Percentiles rank a stretch among this genome's conserved stretches.
Evolutionary conservation across 257 asterid species (phyloP).

Genomic region (Anisodus acutangulus): DNA sequence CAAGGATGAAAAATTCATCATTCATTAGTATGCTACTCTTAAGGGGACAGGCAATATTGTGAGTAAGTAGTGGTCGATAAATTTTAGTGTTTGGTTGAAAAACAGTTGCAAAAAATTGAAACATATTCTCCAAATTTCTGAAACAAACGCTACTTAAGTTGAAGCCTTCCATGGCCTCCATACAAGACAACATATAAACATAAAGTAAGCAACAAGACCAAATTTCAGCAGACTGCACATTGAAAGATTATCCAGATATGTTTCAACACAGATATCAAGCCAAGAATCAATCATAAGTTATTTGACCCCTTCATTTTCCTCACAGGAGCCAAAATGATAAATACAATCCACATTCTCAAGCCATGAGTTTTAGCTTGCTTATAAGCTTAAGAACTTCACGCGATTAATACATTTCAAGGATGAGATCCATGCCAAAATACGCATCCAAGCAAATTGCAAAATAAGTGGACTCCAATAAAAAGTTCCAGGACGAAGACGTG

Average conservation of each 20-base stretch:
- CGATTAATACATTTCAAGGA: neutral
- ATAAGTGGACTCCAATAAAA: constrained; percentile 21
- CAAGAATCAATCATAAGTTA: neutral
- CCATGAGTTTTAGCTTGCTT: constrained; percentile 13
- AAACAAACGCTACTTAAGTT: neutral
- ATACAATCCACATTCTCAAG: constrained; percentile 19
- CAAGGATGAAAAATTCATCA: neutral
- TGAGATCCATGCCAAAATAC: constrained; percentile 1
- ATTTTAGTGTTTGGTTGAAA: neutral
- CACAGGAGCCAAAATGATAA: constrained; percentile 15
- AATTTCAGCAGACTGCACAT: neutral
- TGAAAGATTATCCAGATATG: neutral
- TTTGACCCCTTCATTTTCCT: constrained; percentile 18
- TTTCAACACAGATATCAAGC: constrained; percentile 6
- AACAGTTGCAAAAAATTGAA: neutral
- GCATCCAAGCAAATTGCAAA: constrained; percentile 37
- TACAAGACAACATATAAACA: neutral
- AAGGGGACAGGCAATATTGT: neutral
- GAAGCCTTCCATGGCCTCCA: neutral
- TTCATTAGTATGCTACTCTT: neutral
- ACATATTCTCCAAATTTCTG: neutral
- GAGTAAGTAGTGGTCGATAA: too few species aligned
- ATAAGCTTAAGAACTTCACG: neutral
- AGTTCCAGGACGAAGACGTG: constrained; percentile 34
- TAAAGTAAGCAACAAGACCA: neutral